Base-by-base conservation (phyloP, 1,284 basidiomycete genomes). In the Schizophyllum commune region DNA sequence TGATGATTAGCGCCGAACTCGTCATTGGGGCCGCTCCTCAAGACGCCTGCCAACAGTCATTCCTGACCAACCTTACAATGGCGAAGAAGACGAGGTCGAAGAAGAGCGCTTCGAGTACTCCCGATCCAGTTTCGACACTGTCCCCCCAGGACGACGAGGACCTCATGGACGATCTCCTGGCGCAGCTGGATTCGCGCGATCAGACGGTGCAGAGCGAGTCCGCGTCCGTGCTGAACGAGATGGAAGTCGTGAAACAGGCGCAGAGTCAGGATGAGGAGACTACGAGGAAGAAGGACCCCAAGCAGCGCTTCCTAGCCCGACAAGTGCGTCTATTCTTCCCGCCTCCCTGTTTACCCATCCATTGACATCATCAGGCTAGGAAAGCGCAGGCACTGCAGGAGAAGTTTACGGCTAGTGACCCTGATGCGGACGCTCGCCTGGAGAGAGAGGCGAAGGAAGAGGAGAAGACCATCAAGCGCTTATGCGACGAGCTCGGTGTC, bases 381-480 rank as follows among this genome's bases (percentile, higher is more conserved):
- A 96, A 89, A 72, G 86, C 86, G 20, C 88, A 86, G 33, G 82
- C 82, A 1, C 71, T 91, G 5, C 79, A 84, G n/a, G 82, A 88
- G 66, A 77, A 79, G 22, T 81, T 81, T 56, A 70, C 85, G 0
- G 79, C 83, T 1, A 76, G 76, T 47, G 85, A 95, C 71, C 79
- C 84, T 21, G 83, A 79, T 15, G 77, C 77, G 52, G 86, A 89
- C 62, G 87, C 84, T n/a, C 78, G 81, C 64, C 69, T 92, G 1
- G 80, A 88, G 67, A 80, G 78, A 62, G 89, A 92, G 70, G 83
- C 88, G 8, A 82, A 82, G 66, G 82, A 89, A 15, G 94, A 96
- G 72, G 85, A 88, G 61, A 73, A 75, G n/a, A 80, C 82, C 34
- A 94, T 96, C 67, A 77, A 75, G 34, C 76, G 75, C 62, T 81